phyloP scores from a whole-genome alignment of 371 early-diverging fungal genomes.

The Circinella minor region DNA sequence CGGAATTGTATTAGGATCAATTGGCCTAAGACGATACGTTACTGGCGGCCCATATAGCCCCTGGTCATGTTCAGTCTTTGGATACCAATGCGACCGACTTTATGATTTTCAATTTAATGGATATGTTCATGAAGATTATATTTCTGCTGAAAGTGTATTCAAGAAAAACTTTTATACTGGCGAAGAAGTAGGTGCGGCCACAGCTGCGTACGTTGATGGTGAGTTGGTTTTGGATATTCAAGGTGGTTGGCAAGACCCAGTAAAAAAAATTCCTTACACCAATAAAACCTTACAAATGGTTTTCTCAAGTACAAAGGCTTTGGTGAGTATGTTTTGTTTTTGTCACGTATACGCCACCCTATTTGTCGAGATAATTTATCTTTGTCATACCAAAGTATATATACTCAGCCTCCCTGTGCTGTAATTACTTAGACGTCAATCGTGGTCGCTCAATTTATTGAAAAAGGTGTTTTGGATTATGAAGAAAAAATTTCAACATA shows the following conservation, averaged over 20 bases:
- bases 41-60: not conserved
- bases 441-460: conserved; percentile 65
- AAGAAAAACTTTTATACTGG: conserved; percentile 31
- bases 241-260: conserved; percentile 66
- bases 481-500: conserved; percentile 56
- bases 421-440: conserved; percentile 38
- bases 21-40: not conserved
- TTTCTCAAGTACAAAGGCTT: conserved; percentile 66
- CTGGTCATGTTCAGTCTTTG: conserved; percentile 1
- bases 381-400: no score
- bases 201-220: conserved; percentile 61
- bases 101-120: conserved; percentile 21
- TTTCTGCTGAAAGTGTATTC: conserved; percentile 32
- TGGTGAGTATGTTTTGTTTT: conserved; percentile 35
- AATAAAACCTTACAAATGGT: conserved; percentile 66
- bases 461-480: conserved; percentile 59
- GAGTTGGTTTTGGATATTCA: conserved; percentile 64
- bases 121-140: conserved; percentile 38
- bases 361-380: no score
- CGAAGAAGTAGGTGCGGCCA: conserved; percentile 57
- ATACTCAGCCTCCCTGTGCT: no score
- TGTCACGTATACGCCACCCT: no score
- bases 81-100: not conserved
- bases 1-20: no score
- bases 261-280: conserved; percentile 44